Evolutionary conservation across 306 rosid genomes (phyloP).

Genomic region (Gastrolobium bilobum): DNA sequence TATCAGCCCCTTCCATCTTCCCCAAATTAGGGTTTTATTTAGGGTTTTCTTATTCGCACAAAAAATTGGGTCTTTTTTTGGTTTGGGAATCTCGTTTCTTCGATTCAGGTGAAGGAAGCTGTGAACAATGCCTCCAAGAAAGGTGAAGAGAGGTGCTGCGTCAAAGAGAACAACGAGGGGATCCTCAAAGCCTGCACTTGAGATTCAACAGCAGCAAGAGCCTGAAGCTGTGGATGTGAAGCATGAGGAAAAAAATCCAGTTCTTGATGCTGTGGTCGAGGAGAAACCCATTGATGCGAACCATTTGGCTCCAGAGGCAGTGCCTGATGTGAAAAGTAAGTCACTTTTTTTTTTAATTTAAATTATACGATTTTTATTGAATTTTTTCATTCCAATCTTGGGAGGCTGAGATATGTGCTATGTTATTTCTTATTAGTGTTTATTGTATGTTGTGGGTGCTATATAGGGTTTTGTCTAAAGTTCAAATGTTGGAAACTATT

Average conservation of each 20-base stretch:
- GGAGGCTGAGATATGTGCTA: constrained; percentile 1
- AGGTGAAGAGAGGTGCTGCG: constrained; percentile 48
- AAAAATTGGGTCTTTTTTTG: neutral
- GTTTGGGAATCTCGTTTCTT: constrained; percentile 6
- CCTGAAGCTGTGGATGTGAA: constrained; percentile 55
- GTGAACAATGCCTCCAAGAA: constrained; percentile 47
- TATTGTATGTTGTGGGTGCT: constrained; percentile 12
- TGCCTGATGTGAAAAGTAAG: constrained; percentile 69
- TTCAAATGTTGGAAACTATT: neutral
- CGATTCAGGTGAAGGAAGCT: constrained; percentile 6
- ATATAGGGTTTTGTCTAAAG: constrained; percentile 22
- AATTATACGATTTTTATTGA: neutral
- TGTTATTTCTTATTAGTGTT: constrained; percentile 5
- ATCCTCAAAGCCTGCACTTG: constrained; percentile 38
- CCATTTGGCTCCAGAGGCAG: constrained; percentile 13
- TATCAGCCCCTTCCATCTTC: neutral
- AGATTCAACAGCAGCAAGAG: constrained; percentile 14
- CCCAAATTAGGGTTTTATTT: constrained; percentile 14
- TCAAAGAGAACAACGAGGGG: constrained; percentile 26
- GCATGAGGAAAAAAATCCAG: constrained; percentile 48
- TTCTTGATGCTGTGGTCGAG: constrained; percentile 47
- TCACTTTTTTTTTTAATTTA: neutral
- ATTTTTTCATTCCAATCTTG: constrained; percentile 7
- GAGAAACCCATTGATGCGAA: constrained; percentile 47
- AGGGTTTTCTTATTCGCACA: constrained; percentile 20